Percentiles rank a stretch among this genome's conserved stretches.
Evolutionary conservation across 2,329 filamentous ascomycete genomes (phyloP).

Genomic region (Aspergillus spinulosporus): DNA sequence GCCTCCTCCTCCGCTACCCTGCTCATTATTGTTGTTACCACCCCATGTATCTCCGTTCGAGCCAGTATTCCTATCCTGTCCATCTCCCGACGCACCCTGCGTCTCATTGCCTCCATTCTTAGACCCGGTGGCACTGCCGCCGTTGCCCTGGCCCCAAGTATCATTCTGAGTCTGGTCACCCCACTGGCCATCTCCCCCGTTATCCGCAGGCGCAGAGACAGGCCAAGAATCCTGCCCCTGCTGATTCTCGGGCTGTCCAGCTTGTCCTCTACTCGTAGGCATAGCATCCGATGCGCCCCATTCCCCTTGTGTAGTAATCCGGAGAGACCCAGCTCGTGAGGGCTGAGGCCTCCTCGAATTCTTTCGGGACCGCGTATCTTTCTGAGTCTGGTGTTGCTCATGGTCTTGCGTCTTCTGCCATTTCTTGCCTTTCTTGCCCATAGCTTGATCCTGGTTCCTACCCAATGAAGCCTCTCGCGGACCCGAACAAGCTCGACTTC

Average conservation of each 20-base stretch:
- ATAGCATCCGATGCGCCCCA: background rate
- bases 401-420: background rate
- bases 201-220: background rate
- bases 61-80: background rate
- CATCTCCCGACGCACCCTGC: background rate
- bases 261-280: background rate
- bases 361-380: background rate
- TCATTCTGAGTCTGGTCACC: background rate
- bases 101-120: background rate
- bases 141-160: too few species aligned
- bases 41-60: background rate
- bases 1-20: background rate
- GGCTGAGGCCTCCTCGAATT: background rate
- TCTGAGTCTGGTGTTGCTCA: background rate
- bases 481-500: background rate
- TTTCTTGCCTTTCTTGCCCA: background rate
- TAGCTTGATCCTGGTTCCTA: background rate
- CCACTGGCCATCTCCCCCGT: background rate
- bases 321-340: constrained; percentile 3
- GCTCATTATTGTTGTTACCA: too few species aligned
- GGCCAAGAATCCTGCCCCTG: background rate
- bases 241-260: background rate
- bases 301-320: background rate
- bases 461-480: background rate
- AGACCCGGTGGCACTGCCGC: too few species aligned